phyloP scores from a whole-genome alignment of 495 filamentous ascomycete genomes.

The Aspergillus bridgeri region DNA sequence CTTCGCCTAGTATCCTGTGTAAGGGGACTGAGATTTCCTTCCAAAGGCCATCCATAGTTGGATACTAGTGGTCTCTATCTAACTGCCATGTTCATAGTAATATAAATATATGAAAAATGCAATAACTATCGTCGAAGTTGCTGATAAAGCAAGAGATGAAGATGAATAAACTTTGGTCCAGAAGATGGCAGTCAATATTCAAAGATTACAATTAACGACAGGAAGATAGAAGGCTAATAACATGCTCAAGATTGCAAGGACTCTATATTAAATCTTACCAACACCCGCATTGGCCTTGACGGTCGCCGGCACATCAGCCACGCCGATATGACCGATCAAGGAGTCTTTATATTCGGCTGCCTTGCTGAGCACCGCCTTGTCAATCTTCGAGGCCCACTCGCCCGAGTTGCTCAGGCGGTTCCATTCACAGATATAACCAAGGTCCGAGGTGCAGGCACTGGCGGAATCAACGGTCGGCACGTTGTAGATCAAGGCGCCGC shows the following conservation, averaged over 20 bases:
- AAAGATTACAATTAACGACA: background rate
- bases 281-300: conserved; percentile 14
- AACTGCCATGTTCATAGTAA: too few species aligned
- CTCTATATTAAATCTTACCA: conserved; percentile 5
- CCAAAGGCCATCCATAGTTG: too few species aligned
- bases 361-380: conserved; percentile 6
- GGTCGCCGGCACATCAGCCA: conserved; percentile 9
- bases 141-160: too few species aligned
- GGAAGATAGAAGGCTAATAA: background rate
- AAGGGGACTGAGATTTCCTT: too few species aligned
- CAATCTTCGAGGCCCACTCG: conserved; percentile 6
- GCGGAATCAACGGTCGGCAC: conserved; percentile 4
- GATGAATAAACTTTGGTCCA: background rate
- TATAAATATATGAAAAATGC: too few species aligned
- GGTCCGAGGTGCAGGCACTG: conserved; percentile 1
- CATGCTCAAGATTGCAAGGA: background rate
- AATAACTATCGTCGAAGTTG: too few species aligned
- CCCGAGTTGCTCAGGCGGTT: conserved; percentile 14
- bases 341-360: background rate
- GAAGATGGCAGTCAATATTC: background rate
- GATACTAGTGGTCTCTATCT: too few species aligned
- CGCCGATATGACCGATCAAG: conserved; percentile 2
- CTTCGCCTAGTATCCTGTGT: too few species aligned
- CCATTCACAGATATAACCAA: conserved; percentile 17
- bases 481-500: conserved; percentile 11